Evolutionary conservation across 768 basidiomycete species (phyloP).

Genomic region (Chalciporus piperatus): DNA sequence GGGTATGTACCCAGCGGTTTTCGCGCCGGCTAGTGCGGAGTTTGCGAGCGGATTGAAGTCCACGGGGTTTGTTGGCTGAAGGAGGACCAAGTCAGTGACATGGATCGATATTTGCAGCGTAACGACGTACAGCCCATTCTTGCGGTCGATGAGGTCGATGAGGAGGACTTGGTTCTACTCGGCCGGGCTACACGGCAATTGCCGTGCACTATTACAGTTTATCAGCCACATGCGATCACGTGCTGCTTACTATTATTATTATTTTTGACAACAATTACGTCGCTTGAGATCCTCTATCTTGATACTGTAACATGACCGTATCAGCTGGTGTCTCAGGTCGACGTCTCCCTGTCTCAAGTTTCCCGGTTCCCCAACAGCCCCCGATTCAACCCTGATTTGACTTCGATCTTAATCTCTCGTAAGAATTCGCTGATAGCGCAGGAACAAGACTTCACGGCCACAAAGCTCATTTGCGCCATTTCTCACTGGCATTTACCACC

Average conservation of each 20-base stretch:
- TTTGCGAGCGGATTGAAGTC: slow-evolving; percentile 98
- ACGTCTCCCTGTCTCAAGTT: no score
- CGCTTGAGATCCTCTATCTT: background rate
- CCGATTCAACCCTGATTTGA: no score
- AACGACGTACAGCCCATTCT: slow-evolving; percentile 82
- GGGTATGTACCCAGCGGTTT: slow-evolving; percentile 88
- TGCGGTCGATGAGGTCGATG: slow-evolving; percentile 53
- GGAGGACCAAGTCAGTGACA: slow-evolving; percentile 4
- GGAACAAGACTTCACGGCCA: no score
- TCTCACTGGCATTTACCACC: no score
- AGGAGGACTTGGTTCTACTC: slow-evolving; percentile 16
- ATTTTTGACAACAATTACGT: no score
- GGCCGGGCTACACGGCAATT: slow-evolving; percentile 25
- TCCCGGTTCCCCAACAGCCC: no score
- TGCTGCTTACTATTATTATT: background rate
- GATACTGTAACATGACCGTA: background rate
- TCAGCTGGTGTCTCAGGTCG: no score
- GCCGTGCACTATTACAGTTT: slow-evolving; percentile 42
- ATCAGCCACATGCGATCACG: slow-evolving; percentile 30
- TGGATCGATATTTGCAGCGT: slow-evolving; percentile 6
- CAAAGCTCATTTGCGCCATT: no score
- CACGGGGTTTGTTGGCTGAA: slow-evolving; percentile 97
- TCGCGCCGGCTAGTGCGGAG: slow-evolving; percentile 90
- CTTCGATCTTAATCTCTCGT: no score
- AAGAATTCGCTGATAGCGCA: no score